Conservation (phyloP, 441 rosid species). For the Eruca vesicaria region DNA sequence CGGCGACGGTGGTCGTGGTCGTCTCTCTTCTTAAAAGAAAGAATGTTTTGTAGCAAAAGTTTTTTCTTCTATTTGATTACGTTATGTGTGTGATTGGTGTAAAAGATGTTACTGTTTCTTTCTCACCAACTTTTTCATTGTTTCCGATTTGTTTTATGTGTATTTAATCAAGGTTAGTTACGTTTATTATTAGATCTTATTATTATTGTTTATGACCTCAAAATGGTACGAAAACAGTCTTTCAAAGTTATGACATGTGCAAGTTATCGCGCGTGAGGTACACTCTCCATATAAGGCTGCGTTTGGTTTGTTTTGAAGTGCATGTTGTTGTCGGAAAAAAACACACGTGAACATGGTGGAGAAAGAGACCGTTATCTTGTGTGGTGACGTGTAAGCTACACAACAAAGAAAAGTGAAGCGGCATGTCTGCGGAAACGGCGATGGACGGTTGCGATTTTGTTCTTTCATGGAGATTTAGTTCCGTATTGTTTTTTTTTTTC, state of each 20-base stretch:
- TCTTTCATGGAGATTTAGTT: slow-evolving; percentile 2
- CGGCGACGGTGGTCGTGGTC: slow-evolving; percentile 31
- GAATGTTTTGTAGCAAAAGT: slow-evolving; percentile 1
- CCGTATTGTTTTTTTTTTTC: background rate
- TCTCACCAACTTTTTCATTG: background rate
- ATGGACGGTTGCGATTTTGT: slow-evolving; percentile 26
- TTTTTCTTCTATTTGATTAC: background rate
- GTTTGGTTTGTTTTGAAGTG: background rate
- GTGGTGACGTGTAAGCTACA: slow-evolving; percentile 25
- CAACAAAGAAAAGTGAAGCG: background rate
- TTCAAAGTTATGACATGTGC: slow-evolving; percentile 18
- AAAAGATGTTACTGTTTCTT: slow-evolving; percentile 23
- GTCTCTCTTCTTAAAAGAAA: slow-evolving; percentile 18
- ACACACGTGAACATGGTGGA: slow-evolving; percentile 28
- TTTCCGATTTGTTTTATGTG: background rate
- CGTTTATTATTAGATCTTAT: no score
- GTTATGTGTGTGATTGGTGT: slow-evolving; percentile 25
- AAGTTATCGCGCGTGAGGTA: slow-evolving; percentile 13
- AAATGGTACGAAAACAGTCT: slow-evolving; percentile 12
- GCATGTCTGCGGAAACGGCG: background rate
- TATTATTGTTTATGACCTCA: background rate
- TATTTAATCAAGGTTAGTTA: background rate
- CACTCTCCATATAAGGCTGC: slow-evolving; percentile 13
- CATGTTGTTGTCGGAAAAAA: slow-evolving; percentile 6
- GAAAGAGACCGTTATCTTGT: slow-evolving; percentile 10